Evolutionary conservation across 2,329 filamentous ascomycete genomes (phyloP).

Genomic region (Arthrobotrys musiformis): DNA sequence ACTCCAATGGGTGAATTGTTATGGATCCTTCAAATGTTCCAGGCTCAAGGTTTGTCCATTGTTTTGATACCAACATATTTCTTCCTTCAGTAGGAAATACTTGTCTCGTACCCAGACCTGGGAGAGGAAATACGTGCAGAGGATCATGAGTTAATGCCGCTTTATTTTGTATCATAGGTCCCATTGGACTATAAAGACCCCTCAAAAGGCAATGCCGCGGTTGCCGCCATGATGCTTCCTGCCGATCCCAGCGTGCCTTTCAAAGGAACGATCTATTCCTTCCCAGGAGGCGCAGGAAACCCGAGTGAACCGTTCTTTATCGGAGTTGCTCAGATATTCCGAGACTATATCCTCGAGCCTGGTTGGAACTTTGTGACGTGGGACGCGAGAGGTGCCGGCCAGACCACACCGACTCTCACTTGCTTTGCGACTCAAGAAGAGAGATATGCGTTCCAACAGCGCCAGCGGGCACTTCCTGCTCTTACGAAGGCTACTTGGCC

Average conservation of each 20-base stretch:
- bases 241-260: constrained; percentile 18
- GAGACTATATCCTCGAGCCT: constrained; percentile 32
- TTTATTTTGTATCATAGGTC: constrained; percentile 6
- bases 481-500: constrained; percentile 37
- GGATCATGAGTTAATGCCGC: neutral
- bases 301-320: constrained; percentile 40
- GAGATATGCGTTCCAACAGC: constrained; percentile 34
- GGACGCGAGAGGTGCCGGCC: constrained; percentile 44
- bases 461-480: constrained; percentile 7
- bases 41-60: constrained; percentile 42
- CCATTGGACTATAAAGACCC: constrained; percentile 38
- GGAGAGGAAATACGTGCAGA: neutral
- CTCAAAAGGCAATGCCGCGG: constrained; percentile 33
- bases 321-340: constrained; percentile 5
- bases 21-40: constrained; percentile 36
- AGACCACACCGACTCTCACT: constrained; percentile 45
- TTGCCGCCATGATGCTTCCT: constrained; percentile 40
- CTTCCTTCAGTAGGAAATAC: too few species aligned
- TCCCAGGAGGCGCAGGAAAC: constrained; percentile 28
- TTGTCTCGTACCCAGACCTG: too few species aligned
- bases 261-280: constrained; percentile 26
- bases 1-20: constrained; percentile 47
- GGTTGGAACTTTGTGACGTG: constrained; percentile 52
- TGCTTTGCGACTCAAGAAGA: constrained; percentile 33
- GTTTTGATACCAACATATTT: neutral